Conservation (phyloP, 441 rosid genomes). For the Syzygium syzygioides region DNA sequence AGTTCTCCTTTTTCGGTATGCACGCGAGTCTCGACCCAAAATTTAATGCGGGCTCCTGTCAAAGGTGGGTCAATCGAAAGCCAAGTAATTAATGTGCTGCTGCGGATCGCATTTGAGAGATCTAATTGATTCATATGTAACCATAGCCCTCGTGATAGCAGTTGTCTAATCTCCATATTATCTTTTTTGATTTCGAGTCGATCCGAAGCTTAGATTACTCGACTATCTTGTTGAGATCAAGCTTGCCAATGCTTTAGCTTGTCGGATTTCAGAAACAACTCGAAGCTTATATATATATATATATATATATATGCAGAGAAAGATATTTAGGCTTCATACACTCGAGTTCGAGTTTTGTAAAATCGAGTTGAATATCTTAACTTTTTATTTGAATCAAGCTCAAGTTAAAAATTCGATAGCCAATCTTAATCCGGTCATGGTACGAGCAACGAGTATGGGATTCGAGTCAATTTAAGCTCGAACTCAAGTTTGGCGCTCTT, state of each 20-base stretch:
- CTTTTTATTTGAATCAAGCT: background rate
- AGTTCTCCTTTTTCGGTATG: background rate
- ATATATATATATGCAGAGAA: background rate
- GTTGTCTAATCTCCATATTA: too few relatives aligned
- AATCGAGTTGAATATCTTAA: background rate
- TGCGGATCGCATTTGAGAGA: background rate
- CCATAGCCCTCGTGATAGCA: too few relatives aligned
- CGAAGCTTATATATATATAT: background rate
- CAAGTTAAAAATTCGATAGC: background rate
- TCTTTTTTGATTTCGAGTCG: background rate
- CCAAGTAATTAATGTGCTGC: background rate
- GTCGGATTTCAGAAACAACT: background rate
- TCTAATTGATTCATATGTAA: background rate
- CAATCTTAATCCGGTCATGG: accelerated
- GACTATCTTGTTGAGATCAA: too few relatives aligned
- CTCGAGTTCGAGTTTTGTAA: background rate
- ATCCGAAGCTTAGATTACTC: background rate
- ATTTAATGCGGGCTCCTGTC: background rate
- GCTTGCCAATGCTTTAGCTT: too few relatives aligned
- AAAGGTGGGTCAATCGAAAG: background rate
- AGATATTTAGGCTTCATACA: accelerated
- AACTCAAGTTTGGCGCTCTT: accelerated
- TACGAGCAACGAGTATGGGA: background rate
- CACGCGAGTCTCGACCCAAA: background rate
- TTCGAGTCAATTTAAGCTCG: background rate